Base-by-base conservation (phyloP, 192 early-diverging fungal species). In the Chytriomyces confervae region DNA sequence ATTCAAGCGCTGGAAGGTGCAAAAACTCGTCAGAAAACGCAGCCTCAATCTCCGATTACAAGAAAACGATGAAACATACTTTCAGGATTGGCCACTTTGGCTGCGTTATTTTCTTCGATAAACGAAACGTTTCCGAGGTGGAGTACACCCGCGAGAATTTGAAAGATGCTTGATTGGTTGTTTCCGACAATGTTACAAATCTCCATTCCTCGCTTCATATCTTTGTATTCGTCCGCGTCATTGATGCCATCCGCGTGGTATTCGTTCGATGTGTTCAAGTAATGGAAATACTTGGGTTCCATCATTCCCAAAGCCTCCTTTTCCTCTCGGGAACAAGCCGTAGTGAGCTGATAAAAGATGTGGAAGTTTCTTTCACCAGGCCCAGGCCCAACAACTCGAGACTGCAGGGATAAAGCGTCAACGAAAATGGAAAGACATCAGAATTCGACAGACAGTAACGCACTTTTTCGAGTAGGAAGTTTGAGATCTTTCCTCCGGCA, bases 291-390 rank as follows among this genome's bases (percentile, higher is more conserved):
- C 51, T 85, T 76, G 23, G 87, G 88, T 13, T 85, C 82, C 78
- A 85, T 89, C 81, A 87, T 83, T 44, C 87, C 87, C 75, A 87
- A 69, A 47, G 83, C 80, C 70, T 89, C 87, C 61, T 79, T 82
- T 27, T 84, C 78, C 13, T 81, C 49, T 13, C 65, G 66, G 44
- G 73, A 74, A 5, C 81, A 81, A 0, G 80, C 81, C 70, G 79
- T 85, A 9, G 84, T 84, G 61, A 87, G 61, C 61, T 85, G 84
- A 60, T 87, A 87, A 83, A 99, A 98, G 57, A 98, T 93, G 80
- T 99, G 98, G 84, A 99, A 99, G 81, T 98, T 98, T 79, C 98
- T 89, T 81, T 99, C 98, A 69, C 95, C 94, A 4, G 88, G 86
- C 71, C 95, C 95, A 77, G 97, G 96, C 18, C 92, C 92, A 46